Conservation (phyloP, 2,329 filamentous ascomycete genomes). For the Microcera coccophila region DNA sequence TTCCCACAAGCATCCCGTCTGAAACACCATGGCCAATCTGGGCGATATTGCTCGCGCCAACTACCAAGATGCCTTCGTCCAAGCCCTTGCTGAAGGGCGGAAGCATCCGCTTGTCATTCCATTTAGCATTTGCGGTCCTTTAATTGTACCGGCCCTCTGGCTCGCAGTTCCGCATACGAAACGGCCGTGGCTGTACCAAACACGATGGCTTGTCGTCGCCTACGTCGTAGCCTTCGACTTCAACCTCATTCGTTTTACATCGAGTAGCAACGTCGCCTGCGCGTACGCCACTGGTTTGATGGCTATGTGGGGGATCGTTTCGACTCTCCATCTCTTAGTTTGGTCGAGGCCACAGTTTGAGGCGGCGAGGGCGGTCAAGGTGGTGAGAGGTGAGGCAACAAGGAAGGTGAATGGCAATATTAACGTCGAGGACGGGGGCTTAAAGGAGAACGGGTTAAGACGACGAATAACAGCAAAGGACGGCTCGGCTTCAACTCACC, state of each 20-base stretch:
- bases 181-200: slow-evolving; percentile 47
- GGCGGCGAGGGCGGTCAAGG: slow-evolving; percentile 47
- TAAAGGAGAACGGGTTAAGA: slow-evolving; percentile 12
- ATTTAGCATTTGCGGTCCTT: slow-evolving; percentile 44
- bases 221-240: slow-evolving; percentile 42
- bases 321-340: slow-evolving; percentile 47
- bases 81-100: slow-evolving; percentile 35
- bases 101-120: slow-evolving; percentile 51
- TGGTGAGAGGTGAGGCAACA: slow-evolving; percentile 8
- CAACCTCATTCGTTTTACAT: slow-evolving; percentile 38
- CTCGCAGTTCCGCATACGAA: slow-evolving; percentile 52
- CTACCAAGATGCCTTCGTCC: slow-evolving; percentile 37
- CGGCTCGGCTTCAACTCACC: not conserved
- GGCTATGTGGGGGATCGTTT: slow-evolving; percentile 49
- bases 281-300: slow-evolving; percentile 51
- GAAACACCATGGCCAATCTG: slow-evolving; percentile 14
- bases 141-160: slow-evolving; percentile 51
- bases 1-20: slow-evolving; percentile 7
- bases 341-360: slow-evolving; percentile 56
- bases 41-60: slow-evolving; percentile 26
- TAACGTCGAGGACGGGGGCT: not conserved
- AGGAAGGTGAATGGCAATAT: not conserved
- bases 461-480: slow-evolving; percentile 13
- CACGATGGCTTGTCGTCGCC: slow-evolving; percentile 47
- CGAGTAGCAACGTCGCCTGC: slow-evolving; percentile 49